Conservation (phyloP, 108 stramenopile genomes). For the Conticribra weissflogii region DNA sequence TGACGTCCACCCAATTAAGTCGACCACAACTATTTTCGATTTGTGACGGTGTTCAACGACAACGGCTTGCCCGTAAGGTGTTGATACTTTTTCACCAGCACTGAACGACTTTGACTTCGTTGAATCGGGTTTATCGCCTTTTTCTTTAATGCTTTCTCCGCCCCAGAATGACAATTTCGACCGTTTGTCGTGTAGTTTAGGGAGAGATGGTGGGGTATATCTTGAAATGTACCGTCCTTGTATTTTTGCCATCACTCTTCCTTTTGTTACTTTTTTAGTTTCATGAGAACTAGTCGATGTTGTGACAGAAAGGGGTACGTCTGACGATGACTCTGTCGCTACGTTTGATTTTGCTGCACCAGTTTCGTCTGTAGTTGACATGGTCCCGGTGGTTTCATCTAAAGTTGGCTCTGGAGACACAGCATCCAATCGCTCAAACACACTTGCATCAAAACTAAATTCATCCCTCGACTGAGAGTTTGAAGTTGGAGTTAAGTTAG, state of each 20-base stretch:
- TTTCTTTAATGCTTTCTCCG: constrained; percentile 44
- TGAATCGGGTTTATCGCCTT: constrained; percentile 39
- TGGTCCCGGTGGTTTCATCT: constrained; percentile 23
- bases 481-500: not conserved
- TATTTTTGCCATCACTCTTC: constrained; percentile 53
- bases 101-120: constrained; percentile 51
- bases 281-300: constrained; percentile 2
- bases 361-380: constrained; percentile 22
- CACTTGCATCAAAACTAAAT: constrained; percentile 32
- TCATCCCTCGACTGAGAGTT: constrained; percentile 8
- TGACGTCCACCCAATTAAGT: constrained; percentile 53
- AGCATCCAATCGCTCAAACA: constrained; percentile 15
- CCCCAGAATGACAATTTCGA: constrained; percentile 79
- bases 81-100: constrained; percentile 74
- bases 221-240: constrained; percentile 68
- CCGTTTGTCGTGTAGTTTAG: constrained; percentile 57
- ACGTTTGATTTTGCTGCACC: constrained; percentile 8
- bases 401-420: constrained; percentile 28
- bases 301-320: constrained; percentile 5
- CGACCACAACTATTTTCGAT: constrained; percentile 70
- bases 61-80: constrained; percentile 78
- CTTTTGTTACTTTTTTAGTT: constrained; percentile 9
- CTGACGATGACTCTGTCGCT: not conserved
- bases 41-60: constrained; percentile 72
- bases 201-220: constrained; percentile 70